Evolutionary conservation across 176 grass and related monocot species (phyloP), one percentile per base, ranked within the genome.

Genomic region (Luzula sylvatica): DNA sequence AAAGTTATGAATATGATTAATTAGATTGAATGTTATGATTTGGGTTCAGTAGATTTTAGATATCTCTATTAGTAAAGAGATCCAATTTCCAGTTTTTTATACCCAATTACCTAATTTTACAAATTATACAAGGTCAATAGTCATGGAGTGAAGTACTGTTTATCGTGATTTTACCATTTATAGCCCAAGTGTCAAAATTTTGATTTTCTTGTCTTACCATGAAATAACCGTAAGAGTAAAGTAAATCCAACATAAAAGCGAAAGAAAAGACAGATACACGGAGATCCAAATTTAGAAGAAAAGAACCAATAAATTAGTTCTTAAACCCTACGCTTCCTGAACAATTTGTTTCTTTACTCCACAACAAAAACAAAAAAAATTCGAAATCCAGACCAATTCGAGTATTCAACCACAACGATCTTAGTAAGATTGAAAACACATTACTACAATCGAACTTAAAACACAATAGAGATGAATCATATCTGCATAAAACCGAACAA

Each of bases 271-370:
- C 5, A 17, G 5, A 46, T 18, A 19, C 20, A 63, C 17, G 21
- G 38, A 8, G 42, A 61, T 61, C 56, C 21, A 25, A 60, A 35
- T 45, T 27, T 41, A 46, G n/a, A 63, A 29, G 58, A 46, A 32
- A 26, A 64, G 15, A 28, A 45, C 21, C 23, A 16, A 38, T 14
- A 16, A 43, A 27, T 35, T 20, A 49, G 20, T 64, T 50, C 59
- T 32, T 22, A 49, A 64, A 49, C 9, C 42, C 58, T 30, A 40
- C 2, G 24, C 27, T 11, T 64, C 23, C 4, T 43, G 35, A 48
- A 46, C 42, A 63, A 25, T 29, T 35, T n/a, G n/a, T n/a, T 20
- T 35, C 43, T 27, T 5, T 64, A n/a, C 25, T 20, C 24, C 14
- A 50, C 13, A 14, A 20, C 23, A 46, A 11, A 51, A 64, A 21